Evolutionary conservation across 768 basidiomycete genomes (phyloP), one percentile per base, ranked within the genome.

Genomic region (Agaricus sinodeliciosus): DNA sequence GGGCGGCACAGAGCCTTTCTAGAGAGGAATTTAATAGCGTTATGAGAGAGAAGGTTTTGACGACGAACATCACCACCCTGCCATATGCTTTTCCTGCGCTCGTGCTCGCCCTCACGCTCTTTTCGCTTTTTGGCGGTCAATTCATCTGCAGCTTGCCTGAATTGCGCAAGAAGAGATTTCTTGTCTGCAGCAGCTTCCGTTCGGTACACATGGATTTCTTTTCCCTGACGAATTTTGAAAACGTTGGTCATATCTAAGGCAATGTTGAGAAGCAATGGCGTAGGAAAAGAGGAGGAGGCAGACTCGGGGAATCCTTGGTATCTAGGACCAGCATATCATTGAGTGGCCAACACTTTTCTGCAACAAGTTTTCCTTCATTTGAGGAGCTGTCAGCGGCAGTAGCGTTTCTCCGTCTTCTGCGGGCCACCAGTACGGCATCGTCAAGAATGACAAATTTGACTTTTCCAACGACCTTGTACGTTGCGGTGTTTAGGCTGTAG

Each of bases 261-360:
- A 47, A 31, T 43, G 15, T 50, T 41, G 4, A 45, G 46, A 19
- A 37, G 36, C 27, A 48, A 44, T 40, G 59, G 35, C 55, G 26
- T 12, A 15, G 2, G 47, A 19, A 15, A 51, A 31, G 43, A 27
- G 26, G 43, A 36, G 46, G 13, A 58, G 22, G 70, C 85, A 58
- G 53, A 94, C 94, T 86, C 4, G 91, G 78, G 3, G 92, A 87
- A 67, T 98, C 96, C 67, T 97, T 98, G 31, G 95, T 91, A 66
- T 99, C 96, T 16, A 95, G 77, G 0, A 98, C 93, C 35, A 95
- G 70, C 78, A 98, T 91, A 66, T 99, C 96, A 59, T 83, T 89
- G 63, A 98, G 71, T 7, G 86, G 80, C 90, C 94, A 99, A 65
- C 92, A 97, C 58, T 81, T 75, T 62, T 98, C 95, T 0, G 95